A percentile compares a stretch with the other conserved stretches of the same genome.
phyloP scores from a whole-genome alignment of 768 basidiomycete species.

The Scleroderma citrinum region DNA sequence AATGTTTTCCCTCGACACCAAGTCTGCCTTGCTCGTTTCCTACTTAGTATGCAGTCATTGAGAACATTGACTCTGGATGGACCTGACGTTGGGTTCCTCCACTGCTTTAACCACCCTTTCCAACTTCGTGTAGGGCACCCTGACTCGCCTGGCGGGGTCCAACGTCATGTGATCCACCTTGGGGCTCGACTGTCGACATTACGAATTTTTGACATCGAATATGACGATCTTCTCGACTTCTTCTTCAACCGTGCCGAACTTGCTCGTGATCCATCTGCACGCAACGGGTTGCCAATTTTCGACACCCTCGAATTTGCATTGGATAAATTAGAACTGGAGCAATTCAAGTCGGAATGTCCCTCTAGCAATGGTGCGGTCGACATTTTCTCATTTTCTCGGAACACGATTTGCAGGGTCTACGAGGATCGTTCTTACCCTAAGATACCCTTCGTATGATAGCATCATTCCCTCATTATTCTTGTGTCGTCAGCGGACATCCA shows the following conservation, averaged over 20 bases:
- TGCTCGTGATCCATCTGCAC: not conserved
- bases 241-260: not conserved
- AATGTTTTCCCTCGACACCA: not conserved
- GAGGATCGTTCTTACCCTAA: not conserved
- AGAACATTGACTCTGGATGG: conserved; percentile 1
- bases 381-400: not conserved
- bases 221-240: conserved; percentile 1
- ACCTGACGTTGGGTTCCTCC: not conserved
- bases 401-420: not conserved
- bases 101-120: conserved; percentile 1
- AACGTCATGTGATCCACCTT: not conserved
- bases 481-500: too few relatives aligned
- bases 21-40: conserved; percentile 1
- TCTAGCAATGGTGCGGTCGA: not conserved
- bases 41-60: conserved; percentile 3
- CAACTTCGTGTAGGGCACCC: too few relatives aligned
- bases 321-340: not conserved
- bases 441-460: not conserved
- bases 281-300: not conserved
- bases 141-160: too few relatives aligned
- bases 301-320: not conserved
- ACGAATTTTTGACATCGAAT: not conserved
- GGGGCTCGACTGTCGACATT: not conserved
- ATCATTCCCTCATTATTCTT: not conserved
- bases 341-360: not conserved